Base-by-base conservation (phyloP, 306 rosid genomes). In the Vicia faba region DNA sequence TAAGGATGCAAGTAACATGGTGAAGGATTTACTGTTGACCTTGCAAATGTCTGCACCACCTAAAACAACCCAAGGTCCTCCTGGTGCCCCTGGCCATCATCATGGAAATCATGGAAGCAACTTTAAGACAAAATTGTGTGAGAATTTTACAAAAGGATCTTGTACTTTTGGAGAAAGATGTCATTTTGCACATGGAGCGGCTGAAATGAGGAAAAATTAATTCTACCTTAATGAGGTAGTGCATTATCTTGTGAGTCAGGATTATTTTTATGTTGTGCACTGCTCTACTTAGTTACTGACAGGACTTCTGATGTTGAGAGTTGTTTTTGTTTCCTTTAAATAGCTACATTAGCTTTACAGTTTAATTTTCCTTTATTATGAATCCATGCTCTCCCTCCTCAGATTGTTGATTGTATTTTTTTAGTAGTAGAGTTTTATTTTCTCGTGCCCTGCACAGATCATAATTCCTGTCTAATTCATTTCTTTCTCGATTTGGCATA, bases 161-260 rank as follows among this genome's bases (percentile, higher is more conserved):
- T 93, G 99, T 81, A 93, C 99, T 16, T 93, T 93, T 64, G 99
- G 97, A 57, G 99, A 90, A 8, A 85, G 97, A 69, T 93, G 99
- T 75, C 97, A 93, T 83, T 93, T 90, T 70, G 99, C 97, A 12
- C 99, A 93, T 25, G 97, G 99, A 59, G 82, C 83, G 15, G 75
- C 85, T 2, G 99, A 93, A 56, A 74, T 90, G 83, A 96, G 99
- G 13, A 89, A 86, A 73, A 61, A 79, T 39, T 78, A 81, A 31
- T 53, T 80, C 61, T 48, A 29, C 33, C 36, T 23, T 48, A 5
- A 20, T 49, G 54, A 43, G 4, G 26, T 7, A 79, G 46, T 41
- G 11, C 46, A 38, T 40, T 68, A 11, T 71, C 65, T 62, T 82
- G 62, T 57, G 65, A 70, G 80, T 69, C 79, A 70, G 62, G 53